Conservation (phyloP, 805 yeast genomes). For the Nakazawaea ishiwadae region DNA sequence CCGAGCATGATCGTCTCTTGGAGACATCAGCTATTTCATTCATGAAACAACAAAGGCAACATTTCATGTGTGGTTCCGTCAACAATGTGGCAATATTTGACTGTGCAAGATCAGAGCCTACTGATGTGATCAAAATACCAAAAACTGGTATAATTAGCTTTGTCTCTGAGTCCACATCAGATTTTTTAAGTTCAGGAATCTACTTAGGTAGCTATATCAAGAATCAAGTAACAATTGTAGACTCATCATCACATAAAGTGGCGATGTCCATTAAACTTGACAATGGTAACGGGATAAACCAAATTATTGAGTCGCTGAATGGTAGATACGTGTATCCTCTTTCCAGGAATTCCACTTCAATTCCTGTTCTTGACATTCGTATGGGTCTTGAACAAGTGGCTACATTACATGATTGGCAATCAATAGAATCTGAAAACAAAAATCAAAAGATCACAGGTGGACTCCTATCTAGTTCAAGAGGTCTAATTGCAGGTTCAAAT, state of each 20-base stretch:
- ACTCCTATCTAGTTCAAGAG: constrained; percentile 18
- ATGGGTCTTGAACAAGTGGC: constrained; percentile 19
- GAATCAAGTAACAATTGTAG: constrained; percentile 23
- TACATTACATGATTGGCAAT: constrained; percentile 10
- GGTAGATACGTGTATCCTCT: constrained; percentile 30
- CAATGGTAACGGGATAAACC: constrained; percentile 29
- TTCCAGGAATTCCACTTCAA: constrained; percentile 23
- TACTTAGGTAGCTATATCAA: constrained; percentile 4
- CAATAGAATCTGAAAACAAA: constrained; percentile 9
- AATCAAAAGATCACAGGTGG: constrained; percentile 22
- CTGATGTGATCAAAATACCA: constrained; percentile 6
- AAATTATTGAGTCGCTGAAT: constrained; percentile 29
- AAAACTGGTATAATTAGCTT: constrained; percentile 19
- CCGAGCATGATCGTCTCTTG: constrained; percentile 27
- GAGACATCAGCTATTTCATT: constrained; percentile 26
- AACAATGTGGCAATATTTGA: constrained; percentile 27
- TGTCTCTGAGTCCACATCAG: constrained; percentile 12
- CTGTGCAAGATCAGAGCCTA: constrained; percentile 20
- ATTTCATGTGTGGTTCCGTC: constrained; percentile 28
- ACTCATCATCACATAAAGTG: constrained; percentile 15
- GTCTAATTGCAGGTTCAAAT: constrained; percentile 24
- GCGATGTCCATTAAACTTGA: too few species aligned
- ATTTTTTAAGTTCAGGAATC: background rate
- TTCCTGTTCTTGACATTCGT: constrained; percentile 31
- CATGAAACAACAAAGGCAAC: constrained; percentile 9